These are phyloP conservation scores for Jacaranda copaia DNA, from an alignment of 257 asterid species.

Conservation along the genomic window DNA sequence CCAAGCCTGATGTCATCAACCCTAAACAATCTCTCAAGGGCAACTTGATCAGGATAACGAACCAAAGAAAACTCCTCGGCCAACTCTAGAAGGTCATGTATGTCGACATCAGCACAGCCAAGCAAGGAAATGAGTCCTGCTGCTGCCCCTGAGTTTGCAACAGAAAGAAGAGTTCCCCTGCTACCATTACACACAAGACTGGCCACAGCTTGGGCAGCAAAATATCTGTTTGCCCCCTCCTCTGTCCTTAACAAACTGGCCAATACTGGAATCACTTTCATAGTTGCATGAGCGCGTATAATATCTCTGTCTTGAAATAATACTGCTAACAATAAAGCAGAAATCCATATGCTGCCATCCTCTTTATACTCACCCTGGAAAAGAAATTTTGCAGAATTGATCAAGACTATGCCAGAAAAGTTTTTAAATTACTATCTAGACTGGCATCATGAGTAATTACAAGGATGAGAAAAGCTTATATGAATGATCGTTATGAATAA, in stretches of 20 bases:
- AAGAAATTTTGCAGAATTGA: neutral
- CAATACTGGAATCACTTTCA: conserved; percentile 87
- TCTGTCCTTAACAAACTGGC: conserved; percentile 87
- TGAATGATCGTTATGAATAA: conserved; percentile 26
- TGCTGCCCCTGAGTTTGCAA: conserved; percentile 95
- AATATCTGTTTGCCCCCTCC: conserved; percentile 87
- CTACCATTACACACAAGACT: conserved; percentile 98
- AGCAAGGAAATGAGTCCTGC: conserved; percentile 90
- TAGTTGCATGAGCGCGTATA: conserved; percentile 79
- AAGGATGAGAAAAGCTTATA: neutral
- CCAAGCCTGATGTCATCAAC: conserved; percentile 97
- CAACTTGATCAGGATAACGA: conserved; percentile 91
- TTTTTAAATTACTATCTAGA: conserved; percentile 15
- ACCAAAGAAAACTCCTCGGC: conserved; percentile 83
- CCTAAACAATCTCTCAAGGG: conserved; percentile 94
- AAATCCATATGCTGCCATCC: conserved; percentile 87
- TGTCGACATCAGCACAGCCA: conserved; percentile 91
- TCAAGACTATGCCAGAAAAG: conserved; percentile 26
- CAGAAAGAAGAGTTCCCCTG: conserved; percentile 99
- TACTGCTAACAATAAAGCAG: conserved; percentile 78
- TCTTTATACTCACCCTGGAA: conserved; percentile 85
- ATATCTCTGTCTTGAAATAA: conserved; percentile 90
- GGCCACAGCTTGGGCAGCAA: conserved; percentile 93
- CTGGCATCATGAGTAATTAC: conserved; percentile 21
- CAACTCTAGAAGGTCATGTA: conserved; percentile 79